Evolutionary conservation across 441 rosid genomes (phyloP), one percentile per base, ranked within the genome.

Genomic region (Brassica balearica): DNA sequence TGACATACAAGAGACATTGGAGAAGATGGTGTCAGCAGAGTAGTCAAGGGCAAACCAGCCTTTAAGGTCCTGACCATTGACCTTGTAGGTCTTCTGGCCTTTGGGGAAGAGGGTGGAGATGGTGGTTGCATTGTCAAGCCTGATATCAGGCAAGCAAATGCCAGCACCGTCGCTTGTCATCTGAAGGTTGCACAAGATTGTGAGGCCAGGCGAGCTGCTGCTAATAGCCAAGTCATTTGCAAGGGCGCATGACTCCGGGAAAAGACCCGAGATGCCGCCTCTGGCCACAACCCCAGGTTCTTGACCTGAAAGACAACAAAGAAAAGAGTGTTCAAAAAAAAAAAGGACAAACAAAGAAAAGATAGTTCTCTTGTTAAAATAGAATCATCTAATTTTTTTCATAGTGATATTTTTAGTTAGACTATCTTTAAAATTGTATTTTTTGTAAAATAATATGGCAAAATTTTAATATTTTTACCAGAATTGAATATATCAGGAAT

Each of bases 261-360:
- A 91, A n/a, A 90, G 63, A 63, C 99, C 98, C 0, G 97, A 86
- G 77, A 90, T 86, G 4, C 99, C 97, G 0, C 98, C 97, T 1
- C 92, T 90, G 0, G 97, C 98, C 25, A 91, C 76, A 23, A 92
- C 88, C 5, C 74, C 68, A 23, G 98, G 97, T 14, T 77, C 67
- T 27, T 61, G 9, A 2, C 97, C 98, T 92, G 86, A 56, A 74
- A 71, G 10, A 68, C 5, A 12, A 51, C 34, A n/a, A 65, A 73
- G 55, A 65, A 63, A 29, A 14, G 15, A 41, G 9, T 0, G 1
- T 38, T 38, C 12, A 34, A 34, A 34, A 34, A 65, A 61, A 27
- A n/a, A 34, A 56, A 73, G 65, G 9, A 68, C 2, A 12, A 64
- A 68, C 2, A 12, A 64, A 73, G 53, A 64, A 61, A 27, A 8